Conservation (phyloP, 2,329 filamentous ascomycete genomes). For the Neopestalotiopsis sp. region DNA sequence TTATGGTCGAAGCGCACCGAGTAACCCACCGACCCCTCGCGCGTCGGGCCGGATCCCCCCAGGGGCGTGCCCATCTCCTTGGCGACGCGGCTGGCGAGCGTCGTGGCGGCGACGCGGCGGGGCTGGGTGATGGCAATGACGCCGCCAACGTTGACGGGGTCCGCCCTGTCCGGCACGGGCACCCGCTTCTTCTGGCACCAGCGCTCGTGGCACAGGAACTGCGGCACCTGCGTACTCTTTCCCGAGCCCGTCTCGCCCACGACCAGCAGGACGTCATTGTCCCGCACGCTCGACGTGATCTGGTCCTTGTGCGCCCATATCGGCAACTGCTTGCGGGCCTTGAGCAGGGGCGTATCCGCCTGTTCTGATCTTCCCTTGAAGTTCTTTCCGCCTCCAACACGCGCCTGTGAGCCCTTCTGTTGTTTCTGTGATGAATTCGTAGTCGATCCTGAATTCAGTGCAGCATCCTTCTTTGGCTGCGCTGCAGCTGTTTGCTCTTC, state of each 20-base stretch:
- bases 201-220: slow-evolving; percentile 78
- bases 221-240: slow-evolving; percentile 95
- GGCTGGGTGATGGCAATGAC: slow-evolving; percentile 95
- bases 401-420: background rate
- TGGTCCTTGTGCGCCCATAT: slow-evolving; percentile 78
- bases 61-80: slow-evolving; percentile 70
- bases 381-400: slow-evolving; percentile 8
- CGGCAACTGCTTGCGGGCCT: slow-evolving; percentile 70
- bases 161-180: slow-evolving; percentile 44
- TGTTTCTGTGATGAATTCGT: background rate
- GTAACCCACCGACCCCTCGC: slow-evolving; percentile 75
- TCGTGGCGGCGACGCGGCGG: slow-evolving; percentile 90
- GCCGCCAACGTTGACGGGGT: slow-evolving; percentile 67
- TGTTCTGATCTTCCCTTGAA: background rate
- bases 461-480: background rate
- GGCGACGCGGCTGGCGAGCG: slow-evolving; percentile 85
- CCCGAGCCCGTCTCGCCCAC: slow-evolving; percentile 95
- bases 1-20: slow-evolving; percentile 93
- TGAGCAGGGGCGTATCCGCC: slow-evolving; percentile 29
- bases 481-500: background rate
- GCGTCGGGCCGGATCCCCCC: slow-evolving; percentile 31
- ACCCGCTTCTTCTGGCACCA: slow-evolving; percentile 75
- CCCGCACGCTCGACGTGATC: slow-evolving; percentile 69
- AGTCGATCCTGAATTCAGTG: background rate
- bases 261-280: slow-evolving; percentile 76